These are phyloP conservation scores for Rhodotorula diobovata DNA, from an alignment of 768 basidiomycete species.

Conservation along the genomic window DNA sequence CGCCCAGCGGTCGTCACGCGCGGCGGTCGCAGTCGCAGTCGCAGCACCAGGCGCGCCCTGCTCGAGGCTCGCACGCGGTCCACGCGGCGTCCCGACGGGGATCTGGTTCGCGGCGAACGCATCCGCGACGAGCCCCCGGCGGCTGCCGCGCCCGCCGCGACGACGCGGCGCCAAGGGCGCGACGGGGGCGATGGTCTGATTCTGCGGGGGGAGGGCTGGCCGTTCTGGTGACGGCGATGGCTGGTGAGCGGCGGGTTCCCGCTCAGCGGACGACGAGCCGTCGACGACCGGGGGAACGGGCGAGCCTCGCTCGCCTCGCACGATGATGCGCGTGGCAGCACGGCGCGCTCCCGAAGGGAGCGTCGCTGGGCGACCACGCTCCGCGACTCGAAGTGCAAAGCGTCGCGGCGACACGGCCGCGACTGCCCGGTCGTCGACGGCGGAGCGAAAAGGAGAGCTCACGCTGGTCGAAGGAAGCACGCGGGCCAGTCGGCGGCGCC, in stretches of 20 bases:
- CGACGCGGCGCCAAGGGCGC: not conserved
- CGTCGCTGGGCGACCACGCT: too few relatives aligned
- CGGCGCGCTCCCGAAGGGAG: too few relatives aligned
- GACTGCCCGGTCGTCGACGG: not conserved
- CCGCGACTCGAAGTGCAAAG: too few relatives aligned
- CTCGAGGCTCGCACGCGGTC: not conserved
- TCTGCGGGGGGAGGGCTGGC: not conserved
- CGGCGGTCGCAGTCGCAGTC: too few relatives aligned
- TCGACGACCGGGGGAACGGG: not conserved
- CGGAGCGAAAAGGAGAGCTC: not conserved
- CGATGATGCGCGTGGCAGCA: not conserved
- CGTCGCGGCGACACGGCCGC: not conserved
- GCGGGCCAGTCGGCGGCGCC: not conserved
- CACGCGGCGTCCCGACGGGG: not conserved
- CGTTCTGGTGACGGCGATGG: not conserved
- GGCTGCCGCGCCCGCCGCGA: not conserved
- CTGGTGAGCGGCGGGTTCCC: not conserved
- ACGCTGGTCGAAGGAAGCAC: not conserved
- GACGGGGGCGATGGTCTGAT: not conserved
- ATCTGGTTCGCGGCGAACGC: not conserved
- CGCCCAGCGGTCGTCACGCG: not conserved
- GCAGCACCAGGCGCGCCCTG: not conserved
- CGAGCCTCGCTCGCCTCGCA: too few relatives aligned
- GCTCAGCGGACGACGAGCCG: not conserved
- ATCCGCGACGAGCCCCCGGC: not conserved